Conservation (phyloP, 1,139 yeast species). For the Pichia norvegensis region DNA sequence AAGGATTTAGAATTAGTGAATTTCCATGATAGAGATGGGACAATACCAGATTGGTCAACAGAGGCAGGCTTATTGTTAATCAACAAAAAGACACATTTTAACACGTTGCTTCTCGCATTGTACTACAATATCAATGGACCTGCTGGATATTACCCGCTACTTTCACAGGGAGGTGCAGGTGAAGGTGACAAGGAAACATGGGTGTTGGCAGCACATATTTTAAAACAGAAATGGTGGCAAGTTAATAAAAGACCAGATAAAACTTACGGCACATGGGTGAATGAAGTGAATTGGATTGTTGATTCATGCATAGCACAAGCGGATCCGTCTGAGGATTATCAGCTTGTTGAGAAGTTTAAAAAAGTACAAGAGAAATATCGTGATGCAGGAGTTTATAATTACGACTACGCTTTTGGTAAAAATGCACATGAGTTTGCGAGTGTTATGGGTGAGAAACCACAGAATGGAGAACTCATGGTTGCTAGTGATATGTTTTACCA, state of each 20-base stretch:
- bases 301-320: constrained; percentile 22
- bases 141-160: constrained; percentile 45
- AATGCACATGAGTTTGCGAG: constrained; percentile 11
- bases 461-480: neutral
- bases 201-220: constrained; percentile 49
- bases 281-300: constrained; percentile 26
- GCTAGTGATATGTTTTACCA: constrained; percentile 32
- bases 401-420: constrained; percentile 19
- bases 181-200: constrained; percentile 66
- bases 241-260: constrained; percentile 28
- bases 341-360: constrained; percentile 8
- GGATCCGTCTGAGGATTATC: constrained; percentile 20
- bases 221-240: constrained; percentile 45
- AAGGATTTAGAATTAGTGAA: constrained; percentile 19
- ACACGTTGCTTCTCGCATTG: constrained; percentile 42
- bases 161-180: constrained; percentile 60
- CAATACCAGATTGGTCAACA: constrained; percentile 54
- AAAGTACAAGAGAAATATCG: neutral
- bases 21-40: constrained; percentile 48
- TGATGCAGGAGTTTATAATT: constrained; percentile 15
- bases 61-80: constrained; percentile 54
- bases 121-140: constrained; percentile 59
- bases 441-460: constrained; percentile 8
- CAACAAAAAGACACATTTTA: constrained; percentile 44
- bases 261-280: constrained; percentile 28